Evolutionary conservation across 2,329 filamentous ascomycete genomes (phyloP).

Genomic region (Cephalotrichum gorgonifer): DNA sequence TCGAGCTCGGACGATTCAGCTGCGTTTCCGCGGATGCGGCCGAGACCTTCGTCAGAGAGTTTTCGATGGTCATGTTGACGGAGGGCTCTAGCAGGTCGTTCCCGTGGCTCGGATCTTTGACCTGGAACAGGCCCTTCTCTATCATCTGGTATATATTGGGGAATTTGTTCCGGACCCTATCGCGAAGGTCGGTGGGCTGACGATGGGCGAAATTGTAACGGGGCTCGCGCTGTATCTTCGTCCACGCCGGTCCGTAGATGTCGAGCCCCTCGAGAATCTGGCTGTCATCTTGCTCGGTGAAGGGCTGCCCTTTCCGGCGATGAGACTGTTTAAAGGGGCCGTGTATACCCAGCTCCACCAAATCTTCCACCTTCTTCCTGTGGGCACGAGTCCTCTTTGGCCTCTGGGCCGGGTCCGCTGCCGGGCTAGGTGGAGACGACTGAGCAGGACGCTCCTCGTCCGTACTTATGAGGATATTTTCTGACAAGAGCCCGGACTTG

Average conservation of each 20-base stretch:
- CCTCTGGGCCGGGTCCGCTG: slow-evolving; percentile 14
- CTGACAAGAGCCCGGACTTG: slow-evolving; percentile 39
- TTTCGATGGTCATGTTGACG: slow-evolving; percentile 37
- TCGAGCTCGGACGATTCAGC: slow-evolving; percentile 28
- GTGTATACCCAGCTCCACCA: slow-evolving; percentile 47
- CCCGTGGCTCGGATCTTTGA: slow-evolving; percentile 27
- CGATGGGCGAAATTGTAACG: slow-evolving; percentile 46
- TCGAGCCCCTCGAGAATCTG: slow-evolving; percentile 52
- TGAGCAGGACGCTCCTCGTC: slow-evolving; percentile 22
- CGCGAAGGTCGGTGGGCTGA: slow-evolving; percentile 53
- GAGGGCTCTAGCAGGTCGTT: slow-evolving; percentile 40
- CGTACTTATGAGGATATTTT: slow-evolving; percentile 43
- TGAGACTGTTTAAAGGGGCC: slow-evolving; percentile 53
- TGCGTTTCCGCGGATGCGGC: slow-evolving; percentile 22
- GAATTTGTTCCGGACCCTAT: slow-evolving; percentile 55
- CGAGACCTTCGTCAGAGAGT: slow-evolving; percentile 29
- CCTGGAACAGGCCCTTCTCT: slow-evolving; percentile 41
- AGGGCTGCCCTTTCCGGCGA: slow-evolving; percentile 48
- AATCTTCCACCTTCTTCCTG: slow-evolving; percentile 44
- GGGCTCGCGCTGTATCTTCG: slow-evolving; percentile 51
- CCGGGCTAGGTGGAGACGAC: neutral
- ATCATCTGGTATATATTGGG: slow-evolving; percentile 46
- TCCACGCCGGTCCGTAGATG: slow-evolving; percentile 53
- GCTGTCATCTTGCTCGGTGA: slow-evolving; percentile 51
- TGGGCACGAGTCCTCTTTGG: slow-evolving; percentile 42